Evolutionary conservation across 257 asterid genomes (phyloP).

Genomic region (Verbascum thapsus): DNA sequence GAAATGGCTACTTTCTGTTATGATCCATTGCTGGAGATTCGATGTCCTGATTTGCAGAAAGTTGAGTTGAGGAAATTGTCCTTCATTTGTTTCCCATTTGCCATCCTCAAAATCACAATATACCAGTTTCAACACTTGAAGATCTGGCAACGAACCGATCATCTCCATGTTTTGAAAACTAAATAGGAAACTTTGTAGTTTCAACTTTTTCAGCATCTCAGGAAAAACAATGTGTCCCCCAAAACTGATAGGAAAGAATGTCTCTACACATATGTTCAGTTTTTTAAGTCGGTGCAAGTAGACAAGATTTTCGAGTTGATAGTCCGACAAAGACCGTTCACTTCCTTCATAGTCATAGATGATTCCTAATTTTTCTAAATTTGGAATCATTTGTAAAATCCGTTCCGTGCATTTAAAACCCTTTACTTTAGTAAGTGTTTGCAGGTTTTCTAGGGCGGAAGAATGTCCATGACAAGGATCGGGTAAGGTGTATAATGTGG

Average conservation of each 20-base stretch:
- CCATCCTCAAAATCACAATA: background rate
- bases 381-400: conserved; percentile 6
- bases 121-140: conserved; percentile 27
- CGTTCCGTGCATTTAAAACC: background rate
- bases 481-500: background rate
- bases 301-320: conserved; percentile 12
- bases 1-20: conserved; percentile 22
- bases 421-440: background rate
- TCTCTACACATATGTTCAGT: background rate
- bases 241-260: background rate
- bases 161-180: background rate
- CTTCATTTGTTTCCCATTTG: conserved; percentile 28
- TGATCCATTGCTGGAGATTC: conserved; percentile 1
- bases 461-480: background rate
- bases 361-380: background rate
- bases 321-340: background rate
- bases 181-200: background rate
- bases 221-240: background rate
- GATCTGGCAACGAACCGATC: conserved; percentile 27
- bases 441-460: conserved; percentile 7
- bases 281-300: conserved; percentile 5
- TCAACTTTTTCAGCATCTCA: conserved; percentile 7
- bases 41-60: background rate
- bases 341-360: background rate
- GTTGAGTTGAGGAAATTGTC: conserved; percentile 14